Evolutionary conservation across 768 basidiomycete genomes (phyloP).

Genomic region (Mycena vitilis): DNA sequence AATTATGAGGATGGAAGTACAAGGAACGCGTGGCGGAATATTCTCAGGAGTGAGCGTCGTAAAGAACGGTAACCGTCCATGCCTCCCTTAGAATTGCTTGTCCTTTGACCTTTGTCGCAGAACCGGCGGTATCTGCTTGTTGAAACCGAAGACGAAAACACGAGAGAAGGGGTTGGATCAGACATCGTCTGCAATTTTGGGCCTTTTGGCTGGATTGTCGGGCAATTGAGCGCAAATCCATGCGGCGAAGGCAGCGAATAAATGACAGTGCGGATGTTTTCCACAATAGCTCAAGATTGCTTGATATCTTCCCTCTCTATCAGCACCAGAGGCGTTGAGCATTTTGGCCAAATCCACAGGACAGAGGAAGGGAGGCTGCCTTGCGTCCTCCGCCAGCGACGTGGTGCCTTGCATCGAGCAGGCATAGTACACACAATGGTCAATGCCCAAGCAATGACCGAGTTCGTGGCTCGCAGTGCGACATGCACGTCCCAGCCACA

Average conservation of each 20-base stretch:
- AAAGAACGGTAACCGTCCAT: no score
- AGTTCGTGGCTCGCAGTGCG: constrained; percentile 53
- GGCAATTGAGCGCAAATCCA: constrained; percentile 37
- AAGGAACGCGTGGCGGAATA: no score
- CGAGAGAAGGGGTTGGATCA: background rate
- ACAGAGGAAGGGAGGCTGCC: constrained; percentile 51
- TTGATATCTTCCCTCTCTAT: constrained; percentile 37
- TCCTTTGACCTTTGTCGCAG: no score
- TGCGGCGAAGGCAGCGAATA: constrained; percentile 46
- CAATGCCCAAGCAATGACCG: constrained; percentile 55
- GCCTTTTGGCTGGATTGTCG: background rate
- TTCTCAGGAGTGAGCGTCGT: no score
- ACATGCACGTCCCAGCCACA: constrained; percentile 51
- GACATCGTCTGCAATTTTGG: background rate
- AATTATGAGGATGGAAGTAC: no score
- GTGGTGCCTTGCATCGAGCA: constrained; percentile 52
- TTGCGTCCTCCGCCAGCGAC: constrained; percentile 46
- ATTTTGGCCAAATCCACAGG: constrained; percentile 49
- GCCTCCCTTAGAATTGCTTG: no score
- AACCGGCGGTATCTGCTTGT: no score
- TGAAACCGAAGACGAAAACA: no score
- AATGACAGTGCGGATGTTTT: constrained; percentile 38
- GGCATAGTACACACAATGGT: constrained; percentile 52
- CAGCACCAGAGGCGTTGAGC: constrained; percentile 40
- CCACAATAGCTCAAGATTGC: constrained; percentile 45